Evolutionary conservation across 257 asterid species (phyloP).

Genomic region (Apocynum venetum): DNA sequence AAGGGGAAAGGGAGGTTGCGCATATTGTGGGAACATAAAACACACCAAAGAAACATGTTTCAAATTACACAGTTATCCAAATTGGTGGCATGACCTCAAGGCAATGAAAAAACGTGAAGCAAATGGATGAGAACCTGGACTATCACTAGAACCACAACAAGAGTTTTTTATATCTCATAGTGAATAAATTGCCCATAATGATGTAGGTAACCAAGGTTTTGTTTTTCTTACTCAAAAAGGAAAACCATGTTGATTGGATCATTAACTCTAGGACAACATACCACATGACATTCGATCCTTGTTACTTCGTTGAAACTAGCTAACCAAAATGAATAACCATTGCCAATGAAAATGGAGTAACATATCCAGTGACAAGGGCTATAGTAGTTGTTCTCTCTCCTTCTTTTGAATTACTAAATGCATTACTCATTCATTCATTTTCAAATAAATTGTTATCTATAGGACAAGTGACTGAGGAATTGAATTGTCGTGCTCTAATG

Average conservation of each 20-base stretch:
- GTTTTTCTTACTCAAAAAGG: no score
- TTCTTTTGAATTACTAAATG: conserved; percentile 6
- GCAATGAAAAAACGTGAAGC: neutral
- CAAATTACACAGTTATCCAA: conserved; percentile 1
- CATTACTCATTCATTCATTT: neutral
- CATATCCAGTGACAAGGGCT: conserved; percentile 10
- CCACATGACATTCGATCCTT: conserved; percentile 3
- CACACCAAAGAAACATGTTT: neutral
- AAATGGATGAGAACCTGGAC: neutral
- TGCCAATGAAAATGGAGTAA: conserved; percentile 1
- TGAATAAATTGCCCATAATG: no score
- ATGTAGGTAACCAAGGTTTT: no score
- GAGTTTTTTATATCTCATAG: neutral
- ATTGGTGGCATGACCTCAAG: conserved; percentile 12
- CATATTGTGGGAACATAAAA: neutral
- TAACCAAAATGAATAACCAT: neutral
- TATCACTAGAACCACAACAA: neutral
- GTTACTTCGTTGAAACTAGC: neutral
- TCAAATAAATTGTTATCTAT: conserved; percentile 2
- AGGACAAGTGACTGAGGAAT: neutral
- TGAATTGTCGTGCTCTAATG: neutral
- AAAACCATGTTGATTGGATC: neutral
- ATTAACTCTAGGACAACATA: neutral
- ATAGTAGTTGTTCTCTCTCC: neutral
- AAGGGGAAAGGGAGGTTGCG: neutral